Base-by-base conservation (phyloP, 352 stramenopile genomes). In the Globisporangium nunn region DNA sequence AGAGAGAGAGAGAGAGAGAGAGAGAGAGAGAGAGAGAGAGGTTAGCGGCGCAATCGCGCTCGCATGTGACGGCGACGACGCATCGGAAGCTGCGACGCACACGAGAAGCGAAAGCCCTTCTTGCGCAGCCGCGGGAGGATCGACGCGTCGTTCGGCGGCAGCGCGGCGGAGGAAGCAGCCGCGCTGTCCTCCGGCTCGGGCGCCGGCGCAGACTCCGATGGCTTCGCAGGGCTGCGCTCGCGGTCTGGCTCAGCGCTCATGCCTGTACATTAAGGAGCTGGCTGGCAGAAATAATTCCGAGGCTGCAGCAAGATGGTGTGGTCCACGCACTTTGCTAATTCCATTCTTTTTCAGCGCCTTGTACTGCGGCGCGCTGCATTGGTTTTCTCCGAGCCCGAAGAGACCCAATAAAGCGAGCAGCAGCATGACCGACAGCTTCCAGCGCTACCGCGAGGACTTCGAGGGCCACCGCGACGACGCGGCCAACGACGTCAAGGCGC, bases 381-480 rank as follows among this genome's bases (percentile, higher is more conserved):
- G 39, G 12, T 49, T 30, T 29, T 43, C 29, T 43, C 28, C 17
- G 28, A 31, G 31, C 29, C 15, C 3, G 7, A 37, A 35, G 28
- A 6, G 28, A 29, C 6, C 39, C 17, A 35, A 3, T 3, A 43
- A 31, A 15, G 43, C 14, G 4, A 41, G 51, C 43, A 41, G 43
- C 33, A 50, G 41, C 46, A 91, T 91, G 81, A 91, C 78, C 58
- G 81, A 88, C 59, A 64, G 67, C 49, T 91, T 91, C 62, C 63
- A 83, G 63, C 67, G 77, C 63, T 87, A 89, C 65, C 82, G 78
- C 53, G 81, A 91, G 61, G 78, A 91, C 68, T 91, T 91, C 62
- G 78, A 91, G 61, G 78, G 85, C 54, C 88, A 78, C 59, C 81
- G 81, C 56, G 81, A 91, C 51, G 81, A 88, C 47, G 81, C 78